A percentile compares a stretch with the other conserved stretches of the same genome.
Conservation (phyloP, 495 filamentous ascomycete species). For the Baudoinia panamericana region DNA sequence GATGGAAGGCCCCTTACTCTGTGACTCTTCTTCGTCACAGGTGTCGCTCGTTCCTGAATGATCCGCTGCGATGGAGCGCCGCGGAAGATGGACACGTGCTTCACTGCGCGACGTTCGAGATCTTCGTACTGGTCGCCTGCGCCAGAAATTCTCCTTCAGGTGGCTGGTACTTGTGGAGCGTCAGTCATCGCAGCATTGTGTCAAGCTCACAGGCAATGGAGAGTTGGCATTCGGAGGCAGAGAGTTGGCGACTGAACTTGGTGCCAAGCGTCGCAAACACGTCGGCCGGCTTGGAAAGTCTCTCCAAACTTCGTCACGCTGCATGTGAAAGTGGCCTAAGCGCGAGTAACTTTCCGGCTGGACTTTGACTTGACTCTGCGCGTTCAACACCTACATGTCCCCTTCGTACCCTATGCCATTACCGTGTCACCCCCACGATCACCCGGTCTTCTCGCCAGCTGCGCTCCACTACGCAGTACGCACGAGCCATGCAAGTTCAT, state of each 20-base stretch:
- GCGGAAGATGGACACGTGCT: background rate
- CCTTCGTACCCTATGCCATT: too few species aligned
- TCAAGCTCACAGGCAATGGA: background rate
- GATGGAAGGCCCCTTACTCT: too few species aligned
- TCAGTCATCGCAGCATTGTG: background rate
- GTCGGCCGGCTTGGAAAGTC: background rate
- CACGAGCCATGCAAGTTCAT: too few species aligned
- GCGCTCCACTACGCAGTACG: too few species aligned
- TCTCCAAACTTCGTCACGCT: background rate
- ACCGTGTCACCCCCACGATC: too few species aligned
- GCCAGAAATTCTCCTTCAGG: background rate
- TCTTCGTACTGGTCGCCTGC: background rate
- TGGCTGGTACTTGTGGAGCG: background rate
- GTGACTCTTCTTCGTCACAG: constrained; percentile 1
- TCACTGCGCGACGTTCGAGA: background rate
- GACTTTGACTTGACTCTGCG: too few species aligned
- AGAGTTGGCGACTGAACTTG: background rate
- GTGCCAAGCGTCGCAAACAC: background rate
- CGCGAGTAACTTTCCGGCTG: too few species aligned
- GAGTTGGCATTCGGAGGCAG: background rate
- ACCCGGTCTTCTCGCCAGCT: too few species aligned
- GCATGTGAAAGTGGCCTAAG: background rate
- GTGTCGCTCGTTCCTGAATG: background rate
- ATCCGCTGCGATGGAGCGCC: background rate
- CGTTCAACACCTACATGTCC: too few species aligned